Evolutionary conservation across 768 basidiomycete species (phyloP), one percentile per base, ranked within the genome.

Genomic region (Terana coerulea): DNA sequence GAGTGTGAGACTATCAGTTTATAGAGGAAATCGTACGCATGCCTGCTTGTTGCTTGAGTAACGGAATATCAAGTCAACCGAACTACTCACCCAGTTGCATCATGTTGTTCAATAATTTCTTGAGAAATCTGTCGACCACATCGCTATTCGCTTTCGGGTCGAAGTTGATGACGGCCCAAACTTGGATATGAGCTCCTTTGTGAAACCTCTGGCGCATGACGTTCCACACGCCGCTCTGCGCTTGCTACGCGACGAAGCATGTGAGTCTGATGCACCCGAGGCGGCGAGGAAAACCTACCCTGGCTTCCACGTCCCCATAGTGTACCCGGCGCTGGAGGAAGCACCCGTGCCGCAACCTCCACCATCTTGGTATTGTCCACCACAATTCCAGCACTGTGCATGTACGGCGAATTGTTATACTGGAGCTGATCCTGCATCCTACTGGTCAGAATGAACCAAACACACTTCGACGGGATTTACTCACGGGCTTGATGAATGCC

Each of bases 141-240:
- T 34, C 12, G 3, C 34, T n/a, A 19, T 14, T 19, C 3, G 12
- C 19, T 22, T 29, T 22, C n/a, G 19, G 5, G 31, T 55, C 54
- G 24, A 55, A 55, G 21, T 37, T 31, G 17, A 51, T 44, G n/a
- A 51, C 49, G 33, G 17, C 54, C 54, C 48, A 50, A 2, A 8
- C 31, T 7, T 33, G 2, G 12, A 55, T 47, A 2, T 10, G 2
- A 4, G 42, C 49, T 1, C 49, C 49, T 1, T 14, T n/a, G 14
- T 15, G 19, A 12, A 55, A 35, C 28, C 15, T 50, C 30, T 55
- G 36, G 5, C 30, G 6, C 26, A 50, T 39, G 21, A 51, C 37
- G 26, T 55, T 55, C 54, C 54, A 55, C 5, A 42, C 49, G 9
- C 54, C 54, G 12, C 26, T 39, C 1, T 43, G 29, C 15, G 15